Base-by-base conservation (phyloP, 2,329 filamentous ascomycete genomes). In the Talaromyces sp. region DNA sequence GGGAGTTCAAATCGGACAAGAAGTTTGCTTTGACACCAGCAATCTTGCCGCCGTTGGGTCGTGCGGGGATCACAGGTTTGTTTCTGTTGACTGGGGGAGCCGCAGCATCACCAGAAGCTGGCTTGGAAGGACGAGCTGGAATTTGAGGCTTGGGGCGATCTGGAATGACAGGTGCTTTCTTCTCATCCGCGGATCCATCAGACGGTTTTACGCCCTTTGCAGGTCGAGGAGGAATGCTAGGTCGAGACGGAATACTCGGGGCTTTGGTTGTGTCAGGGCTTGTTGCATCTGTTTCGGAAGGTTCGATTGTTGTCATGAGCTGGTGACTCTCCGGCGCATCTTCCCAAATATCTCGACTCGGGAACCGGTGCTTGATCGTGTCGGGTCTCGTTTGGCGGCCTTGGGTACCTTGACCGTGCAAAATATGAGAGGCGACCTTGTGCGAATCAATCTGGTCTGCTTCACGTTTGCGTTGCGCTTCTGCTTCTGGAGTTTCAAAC, bases 261-360 rank as follows among this genome's bases (percentile, higher is more conserved):
- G 51, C 36, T 65, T 77, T 77, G 5, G 74, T 66, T 11, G 75
- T 67, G 59, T 73, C 70, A 67, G 70, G 75, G 64, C 73, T 80
- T 69, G 78, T 80, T 58, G 80, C 78, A 68, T 84, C 82, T 25
- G 81, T 80, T 2, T 84, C 82, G 31, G 86, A 31, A 80, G 85
- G 27, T 76, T 74, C 70, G 67, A 82, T 49, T 77, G 90, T 93
- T 0, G 93, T 91, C 72, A 93, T 88, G 22, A 96, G 85, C 68
- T 90, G 85, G 65, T 91, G 85, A 72, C 91, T 94, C 71, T 96
- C 92, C 1, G 94, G 94, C 0, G 87, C 89, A 76, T 98, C 94
- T 79, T 98, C 94, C 94, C 94, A 97, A 49, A 97, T 88, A 78
- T 98, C 94, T 63, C 88, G 88, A 75, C 93, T 97, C 0, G 94